phyloP scores from a whole-genome alignment of 2,329 filamentous ascomycete genomes.

The Xylaria sp. region DNA sequence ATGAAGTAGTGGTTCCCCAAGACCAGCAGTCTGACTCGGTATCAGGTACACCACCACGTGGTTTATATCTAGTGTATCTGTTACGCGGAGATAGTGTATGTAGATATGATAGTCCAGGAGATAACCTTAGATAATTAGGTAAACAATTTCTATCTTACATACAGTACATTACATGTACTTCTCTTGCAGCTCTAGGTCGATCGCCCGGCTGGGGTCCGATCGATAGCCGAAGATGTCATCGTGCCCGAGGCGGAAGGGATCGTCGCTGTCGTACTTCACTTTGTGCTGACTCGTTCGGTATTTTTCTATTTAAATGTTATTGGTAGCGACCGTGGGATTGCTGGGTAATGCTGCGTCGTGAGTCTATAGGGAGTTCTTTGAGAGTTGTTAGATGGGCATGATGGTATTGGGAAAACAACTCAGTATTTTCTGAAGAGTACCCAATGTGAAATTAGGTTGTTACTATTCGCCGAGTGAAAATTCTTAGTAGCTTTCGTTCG shows the following conservation, averaged over 20 bases:
- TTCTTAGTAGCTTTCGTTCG: not conserved
- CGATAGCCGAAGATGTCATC: not conserved
- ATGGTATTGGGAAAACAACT: not conserved
- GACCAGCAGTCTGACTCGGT: not conserved
- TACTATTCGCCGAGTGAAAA: no score
- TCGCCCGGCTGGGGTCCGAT: not conserved
- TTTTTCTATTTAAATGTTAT: not conserved
- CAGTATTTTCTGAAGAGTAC: not conserved
- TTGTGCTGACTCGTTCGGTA: not conserved
- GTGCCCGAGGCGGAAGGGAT: conserved; percentile 15
- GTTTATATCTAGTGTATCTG: not conserved
- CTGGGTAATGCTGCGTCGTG: not conserved
- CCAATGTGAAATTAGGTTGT: no score
- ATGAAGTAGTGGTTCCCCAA: not conserved
- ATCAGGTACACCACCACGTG: not conserved
- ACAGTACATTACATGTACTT: not conserved
- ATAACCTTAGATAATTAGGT: not conserved
- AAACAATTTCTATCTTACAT: not conserved
- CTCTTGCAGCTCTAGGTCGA: not conserved
- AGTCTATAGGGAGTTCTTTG: not conserved
- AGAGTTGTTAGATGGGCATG: no score
- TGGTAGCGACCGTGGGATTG: not conserved
- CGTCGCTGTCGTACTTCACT: not conserved
- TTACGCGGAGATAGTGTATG: not conserved
- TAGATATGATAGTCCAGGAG: no score